Percentiles rank a stretch among this genome's conserved stretches.
Evolutionary conservation across 768 basidiomycete species (phyloP).

Genomic region (Boletus subparvulus): DNA sequence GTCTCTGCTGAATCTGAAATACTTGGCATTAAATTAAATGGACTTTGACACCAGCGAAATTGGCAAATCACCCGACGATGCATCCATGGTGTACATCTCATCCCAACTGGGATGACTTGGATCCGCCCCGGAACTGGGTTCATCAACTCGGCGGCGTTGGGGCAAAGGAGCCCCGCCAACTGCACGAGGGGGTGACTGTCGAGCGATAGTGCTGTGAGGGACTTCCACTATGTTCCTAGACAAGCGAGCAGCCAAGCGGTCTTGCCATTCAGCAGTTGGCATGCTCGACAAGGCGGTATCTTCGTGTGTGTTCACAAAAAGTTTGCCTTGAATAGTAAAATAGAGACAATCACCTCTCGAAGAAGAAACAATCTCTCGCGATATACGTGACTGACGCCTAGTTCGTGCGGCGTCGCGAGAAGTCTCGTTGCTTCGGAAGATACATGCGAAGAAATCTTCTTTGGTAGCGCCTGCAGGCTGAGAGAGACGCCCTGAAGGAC

Average conservation of each 20-base stretch:
- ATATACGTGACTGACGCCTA: conserved; percentile 71
- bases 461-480: conserved; percentile 65
- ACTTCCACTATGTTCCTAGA: conserved; percentile 29
- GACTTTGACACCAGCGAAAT: neutral
- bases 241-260: conserved; percentile 60
- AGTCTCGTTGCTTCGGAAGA: conserved; percentile 58
- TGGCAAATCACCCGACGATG: conserved; percentile 29
- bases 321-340: neutral
- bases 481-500: conserved; percentile 62
- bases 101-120: conserved; percentile 49
- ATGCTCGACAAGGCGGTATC: conserved; percentile 59
- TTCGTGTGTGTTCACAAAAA: conserved; percentile 23
- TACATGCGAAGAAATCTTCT: conserved; percentile 77
- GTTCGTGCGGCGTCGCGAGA: conserved; percentile 58
- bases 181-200: conserved; percentile 26
- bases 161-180: conserved; percentile 36
- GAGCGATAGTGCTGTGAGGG: conserved; percentile 7
- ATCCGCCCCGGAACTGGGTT: conserved; percentile 11
- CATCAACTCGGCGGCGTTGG: conserved; percentile 48
- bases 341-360: conserved; percentile 44
- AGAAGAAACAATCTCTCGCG: conserved; percentile 80
- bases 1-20: conserved; percentile 36
- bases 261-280: conserved; percentile 79
- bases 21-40: conserved; percentile 19
- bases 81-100: conserved; percentile 59